Evolutionary conservation across 1,139 yeast genomes (phyloP), one percentile per base, ranked within the genome.

Genomic region (Eremothecium sinecaudum): DNA sequence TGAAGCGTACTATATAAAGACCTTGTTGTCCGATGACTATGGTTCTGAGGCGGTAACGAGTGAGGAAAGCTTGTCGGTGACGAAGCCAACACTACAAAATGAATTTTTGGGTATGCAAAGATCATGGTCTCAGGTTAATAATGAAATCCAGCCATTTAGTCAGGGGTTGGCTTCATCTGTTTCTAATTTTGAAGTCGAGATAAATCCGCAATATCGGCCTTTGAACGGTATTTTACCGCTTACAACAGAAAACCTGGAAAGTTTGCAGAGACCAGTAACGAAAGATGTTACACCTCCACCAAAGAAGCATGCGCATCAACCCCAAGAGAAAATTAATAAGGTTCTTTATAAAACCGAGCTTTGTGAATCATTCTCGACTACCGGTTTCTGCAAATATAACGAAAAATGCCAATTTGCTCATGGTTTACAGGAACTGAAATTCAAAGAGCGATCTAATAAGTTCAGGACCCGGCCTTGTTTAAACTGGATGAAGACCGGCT

Each of bases 371-470:
- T 86, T 67, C 57, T 72, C 77, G 56, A 77, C 74, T 48, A 70
- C 74, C 43, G 90, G 90, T 17, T 53, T 58, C 39, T 86, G 96
- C 58, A 94, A 94, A 7, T 86, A 86, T 55, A 94, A 94, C 2
- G 71, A 72, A 46, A 86, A 86, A 62, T 86, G 96, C 56, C 96
- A 86, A 61, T 86, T 86, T 67, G 96, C 96, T 6, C 96, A 86
- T 51, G 96, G 96, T 15, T 68, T 72, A 28, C 63, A 70, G 38
- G 96, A 86, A 56, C 65, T 86, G 49, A 82, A 83, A 56, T 51
- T 59, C 13, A 76, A 83, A 33, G 79, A 75, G 42, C 70, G 93
- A 40, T 81, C 90, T 11, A 75, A 80, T 39, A 86, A 84, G 53
- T 86, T 92, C 81, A 74, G 94, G 55, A 81, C 94, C 18, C 86